Percentiles rank a stretch among this genome's conserved stretches.
Conservation (phyloP, 2,329 filamentous ascomycete species). For the Fulvia fulva region DNA sequence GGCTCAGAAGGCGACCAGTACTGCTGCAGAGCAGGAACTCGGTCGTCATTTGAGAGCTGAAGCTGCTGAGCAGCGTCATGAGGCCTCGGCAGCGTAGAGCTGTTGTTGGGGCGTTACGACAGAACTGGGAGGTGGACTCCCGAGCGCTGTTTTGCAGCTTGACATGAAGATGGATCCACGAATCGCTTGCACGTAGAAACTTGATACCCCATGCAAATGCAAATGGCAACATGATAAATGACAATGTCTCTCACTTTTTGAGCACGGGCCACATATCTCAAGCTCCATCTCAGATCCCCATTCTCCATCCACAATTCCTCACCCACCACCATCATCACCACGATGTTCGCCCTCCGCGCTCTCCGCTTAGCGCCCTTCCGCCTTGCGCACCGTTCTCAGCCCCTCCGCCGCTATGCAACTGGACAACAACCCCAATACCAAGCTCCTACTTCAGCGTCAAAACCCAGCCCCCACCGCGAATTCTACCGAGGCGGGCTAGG, state of each 20-base stretch:
- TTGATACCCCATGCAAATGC: background rate
- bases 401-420: background rate
- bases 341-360: background rate
- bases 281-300: background rate
- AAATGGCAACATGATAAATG: background rate
- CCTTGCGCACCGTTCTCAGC: background rate
- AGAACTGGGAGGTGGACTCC: background rate
- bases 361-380: background rate
- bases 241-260: background rate
- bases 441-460: slow-evolving; percentile 17
- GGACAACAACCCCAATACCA: slow-evolving; percentile 17
- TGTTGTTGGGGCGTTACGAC: background rate
- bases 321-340: background rate
- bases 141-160: background rate
- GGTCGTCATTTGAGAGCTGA: slow-evolving; percentile 51
- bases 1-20: slow-evolving; percentile 27
- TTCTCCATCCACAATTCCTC: background rate
- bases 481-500: slow-evolving; percentile 67
- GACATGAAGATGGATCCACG: background rate
- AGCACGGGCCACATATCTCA: background rate
- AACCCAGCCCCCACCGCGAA: slow-evolving; percentile 37
- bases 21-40: slow-evolving; percentile 40
- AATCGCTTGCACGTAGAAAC: background rate
- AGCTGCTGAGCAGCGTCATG: slow-evolving; percentile 45
- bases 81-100: slow-evolving; percentile 1